A percentile compares a stretch with the other conserved stretches of the same genome.
Conservation (phyloP, 2,329 filamentous ascomycete genomes). For the Hypoxylon rubiginosum region DNA sequence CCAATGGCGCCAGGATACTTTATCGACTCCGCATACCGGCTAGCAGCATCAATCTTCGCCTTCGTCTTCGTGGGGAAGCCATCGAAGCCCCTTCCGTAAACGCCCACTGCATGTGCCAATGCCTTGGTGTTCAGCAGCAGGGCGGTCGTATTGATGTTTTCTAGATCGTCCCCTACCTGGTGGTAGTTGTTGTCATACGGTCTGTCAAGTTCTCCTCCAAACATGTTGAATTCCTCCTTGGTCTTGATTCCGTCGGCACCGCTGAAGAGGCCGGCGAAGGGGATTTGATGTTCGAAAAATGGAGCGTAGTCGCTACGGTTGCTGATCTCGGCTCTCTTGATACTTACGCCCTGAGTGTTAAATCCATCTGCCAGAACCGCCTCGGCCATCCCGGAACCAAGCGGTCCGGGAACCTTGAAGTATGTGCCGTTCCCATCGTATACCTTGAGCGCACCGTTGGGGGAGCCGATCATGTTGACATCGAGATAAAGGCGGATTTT, state of each 20-base stretch:
- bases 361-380: conserved; percentile 18
- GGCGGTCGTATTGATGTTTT: conserved; percentile 30
- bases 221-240: conserved; percentile 17
- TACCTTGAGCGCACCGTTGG: conserved; percentile 36
- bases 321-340: conserved; percentile 21
- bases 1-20: neutral
- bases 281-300: conserved; percentile 23
- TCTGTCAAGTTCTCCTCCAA: conserved; percentile 15
- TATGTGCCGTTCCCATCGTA: conserved; percentile 17
- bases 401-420: neutral
- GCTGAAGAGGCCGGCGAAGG: conserved; percentile 33
- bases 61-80: neutral
- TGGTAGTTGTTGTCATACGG: conserved; percentile 35
- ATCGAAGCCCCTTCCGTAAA: conserved; percentile 28
- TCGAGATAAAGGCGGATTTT: conserved; percentile 36
- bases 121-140: conserved; percentile 31
- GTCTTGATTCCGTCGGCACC: conserved; percentile 37
- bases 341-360: neutral
- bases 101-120: conserved; percentile 28
- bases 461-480: conserved; percentile 35
- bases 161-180: conserved; percentile 18
- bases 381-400: conserved; percentile 18
- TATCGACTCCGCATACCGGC: neutral
- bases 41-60: neutral
- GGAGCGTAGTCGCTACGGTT: conserved; percentile 36